These are phyloP conservation scores for Rachicladosporium sp. DNA, from an alignment of 2,329 filamentous ascomycete species.

Conservation along the genomic window DNA sequence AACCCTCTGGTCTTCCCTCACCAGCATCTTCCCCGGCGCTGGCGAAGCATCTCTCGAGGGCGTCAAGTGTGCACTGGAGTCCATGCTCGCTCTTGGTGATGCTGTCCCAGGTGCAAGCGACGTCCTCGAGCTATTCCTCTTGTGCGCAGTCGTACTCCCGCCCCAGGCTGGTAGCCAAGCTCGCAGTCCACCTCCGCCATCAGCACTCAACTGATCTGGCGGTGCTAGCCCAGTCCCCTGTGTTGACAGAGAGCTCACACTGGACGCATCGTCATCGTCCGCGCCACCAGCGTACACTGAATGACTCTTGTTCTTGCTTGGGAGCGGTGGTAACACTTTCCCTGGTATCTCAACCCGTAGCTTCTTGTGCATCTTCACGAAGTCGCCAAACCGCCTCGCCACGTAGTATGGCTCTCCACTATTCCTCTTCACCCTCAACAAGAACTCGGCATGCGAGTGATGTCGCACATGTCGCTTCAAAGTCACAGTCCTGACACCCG, in stretches of 20 bases:
- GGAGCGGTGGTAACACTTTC: constrained; percentile 73
- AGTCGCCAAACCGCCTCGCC: constrained; percentile 79
- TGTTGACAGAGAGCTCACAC: constrained; percentile 69
- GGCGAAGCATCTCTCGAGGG: constrained; percentile 10
- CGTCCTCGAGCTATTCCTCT: constrained; percentile 28
- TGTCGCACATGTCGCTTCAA: constrained; percentile 78
- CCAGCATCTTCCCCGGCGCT: constrained; percentile 3
- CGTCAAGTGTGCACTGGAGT: constrained; percentile 5
- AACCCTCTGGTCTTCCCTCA: constrained; percentile 75
- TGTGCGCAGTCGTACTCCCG: constrained; percentile 23
- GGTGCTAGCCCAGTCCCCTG: constrained; percentile 27
- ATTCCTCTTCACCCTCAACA: constrained; percentile 71
- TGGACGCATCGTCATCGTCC: constrained; percentile 62
- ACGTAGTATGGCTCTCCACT: constrained; percentile 67
- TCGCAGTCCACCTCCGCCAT: constrained; percentile 27
- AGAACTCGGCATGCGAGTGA: constrained; percentile 88
- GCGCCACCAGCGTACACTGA: constrained; percentile 47
- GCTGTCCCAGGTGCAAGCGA: constrained; percentile 18
- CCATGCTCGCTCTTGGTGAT: constrained; percentile 7
- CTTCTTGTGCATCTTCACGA: constrained; percentile 64
- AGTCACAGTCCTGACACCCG: constrained; percentile 68
- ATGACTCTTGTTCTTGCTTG: constrained; percentile 80
- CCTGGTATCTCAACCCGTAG: constrained; percentile 79
- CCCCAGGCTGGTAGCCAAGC: constrained; percentile 30
- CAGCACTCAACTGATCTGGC: constrained; percentile 3